Base-by-base conservation (phyloP, 345 rosid species). In the Bretschneidera sinensis region DNA sequence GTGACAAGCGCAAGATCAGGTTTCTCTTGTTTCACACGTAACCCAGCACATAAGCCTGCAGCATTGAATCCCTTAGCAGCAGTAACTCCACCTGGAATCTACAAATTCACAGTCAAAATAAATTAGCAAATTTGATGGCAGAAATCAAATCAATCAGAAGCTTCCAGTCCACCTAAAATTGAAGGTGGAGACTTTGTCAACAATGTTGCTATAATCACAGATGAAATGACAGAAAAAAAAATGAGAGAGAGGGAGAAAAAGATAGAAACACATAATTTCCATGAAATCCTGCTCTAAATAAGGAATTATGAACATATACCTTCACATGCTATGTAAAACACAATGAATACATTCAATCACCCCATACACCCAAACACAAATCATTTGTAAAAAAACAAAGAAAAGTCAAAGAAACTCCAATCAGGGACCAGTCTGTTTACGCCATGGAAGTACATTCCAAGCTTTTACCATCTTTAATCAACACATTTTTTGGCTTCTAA, bases 51-150 rank as follows among this genome's bases (percentile, higher is more conserved):
- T 53, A 88, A 78, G 21, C 96, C 96, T 16, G 88, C 81, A 51
- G 99, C 95, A 64, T 78, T 82, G 62, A 94, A 90, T 48, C 97
- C 99, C 73, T 79, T 85, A 0, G 99, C 89, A 48, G 99, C 97
- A 19, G 96, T 86, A 64, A 94, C 95, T 57, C 97, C 96, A 34
- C 97, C 97, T 0, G 92, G 80, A 72, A 88, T 75, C 97, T 94
- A 62, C 24, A 68, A 21, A 21, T 39, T 23, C 56, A 53, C 31
- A 45, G n/a, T 7, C 49, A 2, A 45, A 20, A 43, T 21, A 1
- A 45, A 55, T 25, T 24, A 59, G 25, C 18, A n/a, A 48, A 54
- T 21, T 13, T 47, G 43, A 47, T 19, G 28, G n/a, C 47, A n/a
- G 8, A 48, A 34, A 34, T n/a, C 24, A 24, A 48, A 48, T 49